These are phyloP conservation scores for Lactarius pseudohatsudake DNA, from an alignment of 768 basidiomycete genomes.

Conservation along the genomic window DNA sequence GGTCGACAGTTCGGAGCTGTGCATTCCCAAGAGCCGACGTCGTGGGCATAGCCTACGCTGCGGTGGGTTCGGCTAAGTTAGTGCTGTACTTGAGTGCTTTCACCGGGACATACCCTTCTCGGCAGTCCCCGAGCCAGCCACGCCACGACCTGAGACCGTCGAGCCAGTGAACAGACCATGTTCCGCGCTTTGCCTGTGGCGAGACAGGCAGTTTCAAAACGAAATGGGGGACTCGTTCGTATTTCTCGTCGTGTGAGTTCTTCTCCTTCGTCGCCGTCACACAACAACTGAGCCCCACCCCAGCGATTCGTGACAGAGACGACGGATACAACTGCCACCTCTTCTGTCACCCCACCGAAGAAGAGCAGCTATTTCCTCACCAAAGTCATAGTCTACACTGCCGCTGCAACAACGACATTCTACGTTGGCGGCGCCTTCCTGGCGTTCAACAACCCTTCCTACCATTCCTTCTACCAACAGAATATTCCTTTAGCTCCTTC, in stretches of 20 bases:
- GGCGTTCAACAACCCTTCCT: constrained; percentile 72
- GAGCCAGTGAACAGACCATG: constrained; percentile 33
- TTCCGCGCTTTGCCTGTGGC: constrained; percentile 58
- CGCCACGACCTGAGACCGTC: not conserved
- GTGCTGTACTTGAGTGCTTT: too few relatives aligned
- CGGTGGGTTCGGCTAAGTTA: too few relatives aligned
- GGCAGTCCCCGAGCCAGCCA: not conserved
- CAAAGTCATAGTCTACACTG: constrained; percentile 63
- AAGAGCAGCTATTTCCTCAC: constrained; percentile 58
- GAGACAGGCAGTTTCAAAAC: constrained; percentile 47
- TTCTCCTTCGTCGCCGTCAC: constrained; percentile 18
- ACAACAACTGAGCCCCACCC: not conserved
- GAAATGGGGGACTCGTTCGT: constrained; percentile 49
- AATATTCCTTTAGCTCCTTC: constrained; percentile 74
- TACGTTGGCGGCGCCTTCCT: constrained; percentile 80
- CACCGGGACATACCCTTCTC: too few relatives aligned
- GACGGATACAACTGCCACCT: constrained; percentile 31
- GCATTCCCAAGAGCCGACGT: not conserved
- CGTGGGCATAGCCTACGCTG: not conserved
- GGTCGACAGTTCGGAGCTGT: not conserved
- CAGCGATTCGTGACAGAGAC: constrained; percentile 66
- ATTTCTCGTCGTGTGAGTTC: constrained; percentile 58
- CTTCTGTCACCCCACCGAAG: constrained; percentile 42
- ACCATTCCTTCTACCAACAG: constrained; percentile 84
- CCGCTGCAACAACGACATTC: constrained; percentile 69